Evolutionary conservation across 148 eudicot genomes (phyloP).

Genomic region (Cornus kousa): DNA sequence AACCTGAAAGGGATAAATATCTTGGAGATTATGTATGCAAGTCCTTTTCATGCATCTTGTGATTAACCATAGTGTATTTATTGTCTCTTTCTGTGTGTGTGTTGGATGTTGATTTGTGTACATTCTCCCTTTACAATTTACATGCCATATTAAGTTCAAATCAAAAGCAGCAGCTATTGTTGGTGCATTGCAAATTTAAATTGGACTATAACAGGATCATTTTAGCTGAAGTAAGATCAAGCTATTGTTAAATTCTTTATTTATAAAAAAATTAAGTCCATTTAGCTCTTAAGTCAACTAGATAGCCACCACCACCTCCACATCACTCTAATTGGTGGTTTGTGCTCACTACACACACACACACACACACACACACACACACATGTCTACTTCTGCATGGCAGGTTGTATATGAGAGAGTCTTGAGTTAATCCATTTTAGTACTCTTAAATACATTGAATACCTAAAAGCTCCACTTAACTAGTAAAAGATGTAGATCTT

Average conservation of each 20-base stretch:
- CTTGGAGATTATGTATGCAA: background rate
- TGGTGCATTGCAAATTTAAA: background rate
- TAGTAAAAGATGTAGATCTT: background rate
- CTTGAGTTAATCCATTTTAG: background rate
- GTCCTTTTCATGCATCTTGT: background rate
- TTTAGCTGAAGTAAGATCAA: background rate
- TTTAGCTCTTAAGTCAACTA: background rate
- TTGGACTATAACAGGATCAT: background rate
- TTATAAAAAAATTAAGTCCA: background rate
- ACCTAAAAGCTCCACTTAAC: slow-evolving; percentile 1
- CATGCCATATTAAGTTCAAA: background rate
- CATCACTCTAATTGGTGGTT: slow-evolving; percentile 3
- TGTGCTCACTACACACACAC: background rate
- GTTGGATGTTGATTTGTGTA: background rate
- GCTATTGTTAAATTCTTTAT: background rate
- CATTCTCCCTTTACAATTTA: background rate
- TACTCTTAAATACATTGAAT: background rate
- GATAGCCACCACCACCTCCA: slow-evolving; percentile 4
- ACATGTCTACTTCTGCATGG: too few relatives aligned
- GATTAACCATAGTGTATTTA: background rate
- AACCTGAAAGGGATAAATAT: too few relatives aligned
- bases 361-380: too few relatives aligned
- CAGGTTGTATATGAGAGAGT: too few relatives aligned
- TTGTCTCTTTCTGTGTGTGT: background rate
- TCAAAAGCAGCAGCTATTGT: background rate